Conservation (phyloP, 805 yeast species). For the Metschnikowia peoriensis region DNA sequence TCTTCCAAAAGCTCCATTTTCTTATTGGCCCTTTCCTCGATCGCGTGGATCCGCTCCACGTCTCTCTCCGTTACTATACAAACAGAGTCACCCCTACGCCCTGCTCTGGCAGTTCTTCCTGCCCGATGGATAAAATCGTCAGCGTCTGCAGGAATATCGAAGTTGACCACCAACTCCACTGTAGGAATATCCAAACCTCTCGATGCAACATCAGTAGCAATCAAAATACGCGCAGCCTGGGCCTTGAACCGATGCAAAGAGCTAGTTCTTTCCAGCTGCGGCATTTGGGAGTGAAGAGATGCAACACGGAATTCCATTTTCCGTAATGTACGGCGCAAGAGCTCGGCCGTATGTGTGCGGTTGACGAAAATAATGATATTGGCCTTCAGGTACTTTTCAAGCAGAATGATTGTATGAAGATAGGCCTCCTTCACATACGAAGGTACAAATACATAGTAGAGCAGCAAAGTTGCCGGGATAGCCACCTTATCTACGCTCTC, state of each 20-base stretch:
- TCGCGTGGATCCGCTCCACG: conserved; percentile 73
- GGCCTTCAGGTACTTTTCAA: conserved; percentile 58
- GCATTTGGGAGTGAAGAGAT: conserved; percentile 91
- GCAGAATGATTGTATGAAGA: conserved; percentile 63
- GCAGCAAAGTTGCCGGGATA: conserved; percentile 68
- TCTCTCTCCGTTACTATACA: conserved; percentile 85
- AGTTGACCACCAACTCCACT: conserved; percentile 87
- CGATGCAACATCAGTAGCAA: conserved; percentile 96
- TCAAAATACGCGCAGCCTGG: conserved; percentile 85
- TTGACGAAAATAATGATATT: conserved; percentile 89
- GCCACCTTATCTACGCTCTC: conserved; percentile 73
- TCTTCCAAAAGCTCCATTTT: conserved; percentile 75
- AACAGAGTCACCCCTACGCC: conserved; percentile 79
- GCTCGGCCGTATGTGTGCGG: conserved; percentile 86
- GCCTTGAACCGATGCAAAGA: conserved; percentile 92
- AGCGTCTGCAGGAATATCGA: conserved; percentile 92
- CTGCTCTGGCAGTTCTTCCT: conserved; percentile 99
- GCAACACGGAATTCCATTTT: conserved; percentile 78
- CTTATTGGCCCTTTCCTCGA: conserved; percentile 78
- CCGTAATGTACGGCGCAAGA: conserved; percentile 72
- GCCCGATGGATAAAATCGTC: conserved; percentile 96
- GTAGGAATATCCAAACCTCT: conserved; percentile 96
- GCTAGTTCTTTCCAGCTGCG: conserved; percentile 86
- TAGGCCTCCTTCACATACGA: conserved; percentile 89
- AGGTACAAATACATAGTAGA: conserved; percentile 74